These are phyloP conservation scores for Eimeria praecox DNA, from an alignment of 169 alveolate genomes.

Conservation along the genomic window DNA sequence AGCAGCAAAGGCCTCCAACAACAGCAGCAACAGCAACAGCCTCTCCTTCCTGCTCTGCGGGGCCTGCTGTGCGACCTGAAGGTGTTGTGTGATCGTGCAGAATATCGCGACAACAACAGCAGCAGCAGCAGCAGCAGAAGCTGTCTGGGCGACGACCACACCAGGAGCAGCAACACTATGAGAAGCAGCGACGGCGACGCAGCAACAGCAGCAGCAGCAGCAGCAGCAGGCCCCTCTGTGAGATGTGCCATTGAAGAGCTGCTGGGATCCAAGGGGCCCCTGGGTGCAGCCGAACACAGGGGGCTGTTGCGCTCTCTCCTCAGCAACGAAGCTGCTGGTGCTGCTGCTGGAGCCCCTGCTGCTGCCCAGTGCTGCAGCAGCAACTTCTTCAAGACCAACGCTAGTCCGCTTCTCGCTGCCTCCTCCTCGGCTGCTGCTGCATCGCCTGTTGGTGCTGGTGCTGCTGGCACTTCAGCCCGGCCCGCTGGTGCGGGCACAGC, in stretches of 20 bases:
- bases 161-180: not conserved
- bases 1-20: slow-evolving; percentile 24
- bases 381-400: not conserved
- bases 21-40: slow-evolving; percentile 64
- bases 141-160: not conserved
- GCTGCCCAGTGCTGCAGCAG: not conserved
- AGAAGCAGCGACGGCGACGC: slow-evolving; percentile 16
- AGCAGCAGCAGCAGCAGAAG: slow-evolving; percentile 51
- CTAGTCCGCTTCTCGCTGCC: slow-evolving; percentile 7
- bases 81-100: slow-evolving; percentile 38
- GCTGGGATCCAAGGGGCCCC: slow-evolving; percentile 26
- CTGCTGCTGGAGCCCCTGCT: slow-evolving; percentile 1
- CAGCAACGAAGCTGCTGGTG: slow-evolving; percentile 26
- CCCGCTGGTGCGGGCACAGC: not conserved
- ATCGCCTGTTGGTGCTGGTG: not conserved
- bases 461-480: slow-evolving; percentile 5
- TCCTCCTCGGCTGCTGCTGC: not conserved
- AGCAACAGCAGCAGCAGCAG: slow-evolving; percentile 36
- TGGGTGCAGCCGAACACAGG: not conserved
- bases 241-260: slow-evolving; percentile 35
- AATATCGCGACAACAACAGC: slow-evolving; percentile 19
- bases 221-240: slow-evolving; percentile 18
- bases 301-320: slow-evolving; percentile 40
- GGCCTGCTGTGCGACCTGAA: slow-evolving; percentile 46
- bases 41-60: slow-evolving; percentile 48